Base-by-base conservation (phyloP, 176 grass and related monocot genomes). In the Elaeis guineensis region DNA sequence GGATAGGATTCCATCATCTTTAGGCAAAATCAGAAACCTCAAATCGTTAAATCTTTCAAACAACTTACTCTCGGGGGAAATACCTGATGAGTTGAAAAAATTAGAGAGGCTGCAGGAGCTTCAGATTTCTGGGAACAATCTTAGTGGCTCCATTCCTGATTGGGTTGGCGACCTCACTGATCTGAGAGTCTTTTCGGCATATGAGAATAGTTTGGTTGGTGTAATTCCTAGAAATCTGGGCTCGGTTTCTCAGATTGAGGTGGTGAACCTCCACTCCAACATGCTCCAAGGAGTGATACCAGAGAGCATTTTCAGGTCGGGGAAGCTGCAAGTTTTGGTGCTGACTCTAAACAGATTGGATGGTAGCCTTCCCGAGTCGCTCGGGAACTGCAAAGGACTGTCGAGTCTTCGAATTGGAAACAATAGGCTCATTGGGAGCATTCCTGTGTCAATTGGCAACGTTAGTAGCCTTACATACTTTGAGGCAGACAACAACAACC, bases 231-330 rank as follows among this genome's bases (percentile, higher is more conserved):
- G 61, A 19, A 75, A 78, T 16, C 84, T 91, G 12, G 84, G 87
- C 2, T 80, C 18, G 11, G 24, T 70, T 35, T 88, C 87, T 24
- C 65, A 73, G 44, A 78, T 97, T n/a, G 67, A 78, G 17, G 78
- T 89, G 75, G 62, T 91, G 21, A 97, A 97, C 66, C 84, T 97
- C 54, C 92, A 97, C 61, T 97, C 92, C 69, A 97, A 97, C 67
- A 65, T 66, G 23, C 87, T 97, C 0, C 66, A 85, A 67, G 92
- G 87, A 50, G 29, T 20, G 61, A 97, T 97, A 56, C 87, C 84
- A 1, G 56, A 65, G 39, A 91, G 72, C 70, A 80, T 97, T 72
- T 97, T 97, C 70, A 51, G 65, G 24, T 80, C 59, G 4, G 92
- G 92, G 16, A 61, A 51, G 5, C 50, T 97, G 44, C 72, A 89